phyloP scores from a whole-genome alignment of 306 rosid genomes.

The Prunus davidiana region DNA sequence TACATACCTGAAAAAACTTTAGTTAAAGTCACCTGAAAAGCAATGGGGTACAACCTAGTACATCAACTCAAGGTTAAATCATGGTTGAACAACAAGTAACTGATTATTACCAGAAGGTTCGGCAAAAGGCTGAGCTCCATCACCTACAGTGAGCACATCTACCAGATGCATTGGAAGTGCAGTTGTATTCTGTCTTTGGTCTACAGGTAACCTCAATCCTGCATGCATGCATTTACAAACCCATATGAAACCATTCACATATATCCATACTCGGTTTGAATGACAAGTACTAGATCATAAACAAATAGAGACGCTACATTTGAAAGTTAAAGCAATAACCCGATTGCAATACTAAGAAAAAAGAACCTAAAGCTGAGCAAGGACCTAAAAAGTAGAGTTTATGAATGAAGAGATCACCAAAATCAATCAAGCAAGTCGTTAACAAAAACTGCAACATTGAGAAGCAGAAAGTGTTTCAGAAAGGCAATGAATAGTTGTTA shows the following conservation, averaged over 20 bases:
- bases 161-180: constrained; percentile 84
- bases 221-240: constrained; percentile 28
- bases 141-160: constrained; percentile 60
- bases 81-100: constrained; percentile 22
- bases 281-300: neutral
- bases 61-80: constrained; percentile 6
- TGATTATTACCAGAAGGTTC: constrained; percentile 55
- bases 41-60: constrained; percentile 13
- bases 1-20: constrained; percentile 53
- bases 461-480: neutral
- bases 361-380: neutral
- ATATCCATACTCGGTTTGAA: constrained; percentile 2
- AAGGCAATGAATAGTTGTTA: constrained; percentile 9
- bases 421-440: neutral
- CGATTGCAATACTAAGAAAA: neutral
- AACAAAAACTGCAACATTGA: neutral
- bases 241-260: constrained; percentile 17
- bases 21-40: constrained; percentile 8
- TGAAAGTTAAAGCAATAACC: neutral
- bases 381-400: neutral
- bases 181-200: constrained; percentile 74
- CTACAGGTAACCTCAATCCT: constrained; percentile 69
- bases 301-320: neutral
- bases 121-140: constrained; percentile 51
- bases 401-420: neutral